phyloP scores from a whole-genome alignment of 257 asterid species.

The Solanum sitiens region DNA sequence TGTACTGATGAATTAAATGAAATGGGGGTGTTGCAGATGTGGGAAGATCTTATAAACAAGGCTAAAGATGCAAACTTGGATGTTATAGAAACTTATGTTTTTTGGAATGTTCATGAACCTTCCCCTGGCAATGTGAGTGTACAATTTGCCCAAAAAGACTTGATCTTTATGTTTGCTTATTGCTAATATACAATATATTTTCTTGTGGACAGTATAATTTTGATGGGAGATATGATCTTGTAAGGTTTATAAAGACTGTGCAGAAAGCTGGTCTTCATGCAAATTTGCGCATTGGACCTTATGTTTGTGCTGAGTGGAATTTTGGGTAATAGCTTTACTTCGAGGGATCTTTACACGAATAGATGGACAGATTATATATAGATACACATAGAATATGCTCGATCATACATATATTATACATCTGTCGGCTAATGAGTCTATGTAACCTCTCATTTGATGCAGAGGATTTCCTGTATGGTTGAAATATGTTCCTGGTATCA shows the following conservation, averaged over 20 bases:
- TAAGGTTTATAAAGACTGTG: slow-evolving; percentile 48
- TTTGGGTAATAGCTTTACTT: slow-evolving; percentile 35
- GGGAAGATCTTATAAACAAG: slow-evolving; percentile 57
- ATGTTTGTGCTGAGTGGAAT: slow-evolving; percentile 78
- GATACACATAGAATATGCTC: not conserved
- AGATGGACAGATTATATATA: not conserved
- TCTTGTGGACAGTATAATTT: slow-evolving; percentile 37
- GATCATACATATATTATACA: not conserved
- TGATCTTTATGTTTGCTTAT: not conserved
- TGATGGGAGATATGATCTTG: slow-evolving; percentile 61
- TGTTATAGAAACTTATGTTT: slow-evolving; percentile 62
- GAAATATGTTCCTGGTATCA: slow-evolving; percentile 63
- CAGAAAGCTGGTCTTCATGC: slow-evolving; percentile 45
- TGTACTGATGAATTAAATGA: not conserved
- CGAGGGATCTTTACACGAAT: not conserved
- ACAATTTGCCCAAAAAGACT: not conserved
- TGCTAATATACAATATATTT: not conserved
- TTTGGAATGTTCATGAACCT: slow-evolving; percentile 66
- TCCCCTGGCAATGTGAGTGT: slow-evolving; percentile 58
- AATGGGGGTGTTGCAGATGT: slow-evolving; percentile 41
- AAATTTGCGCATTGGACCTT: slow-evolving; percentile 60
- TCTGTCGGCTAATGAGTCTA: not conserved
- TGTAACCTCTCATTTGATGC: slow-evolving; percentile 7
- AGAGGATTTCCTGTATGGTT: slow-evolving; percentile 83
- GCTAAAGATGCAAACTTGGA: slow-evolving; percentile 62